Percentiles rank a stretch among this genome's conserved stretches.
phyloP scores from a whole-genome alignment of 495 filamentous ascomycete genomes.

The Trichoderma virens region DNA sequence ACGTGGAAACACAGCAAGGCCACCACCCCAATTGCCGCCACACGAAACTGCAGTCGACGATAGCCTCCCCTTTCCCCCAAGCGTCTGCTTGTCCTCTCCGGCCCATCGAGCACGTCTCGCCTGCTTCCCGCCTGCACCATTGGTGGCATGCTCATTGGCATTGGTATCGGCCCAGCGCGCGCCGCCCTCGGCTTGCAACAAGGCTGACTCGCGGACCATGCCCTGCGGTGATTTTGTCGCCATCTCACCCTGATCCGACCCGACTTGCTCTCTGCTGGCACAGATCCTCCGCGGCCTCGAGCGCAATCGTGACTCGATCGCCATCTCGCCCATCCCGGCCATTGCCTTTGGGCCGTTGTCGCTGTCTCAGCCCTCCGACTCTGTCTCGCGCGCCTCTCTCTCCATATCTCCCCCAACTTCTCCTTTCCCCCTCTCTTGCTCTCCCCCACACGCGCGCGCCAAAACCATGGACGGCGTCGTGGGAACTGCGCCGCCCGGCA shows the following conservation, averaged over 20 bases:
- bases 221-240: slow-evolving; percentile 8
- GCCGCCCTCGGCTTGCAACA: slow-evolving; percentile 4
- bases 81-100: neutral
- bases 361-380: too few species aligned
- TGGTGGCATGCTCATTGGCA: slow-evolving; percentile 7
- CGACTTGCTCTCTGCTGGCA: neutral
- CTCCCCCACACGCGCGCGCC: slow-evolving; percentile 21
- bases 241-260: neutral
- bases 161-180: neutral
- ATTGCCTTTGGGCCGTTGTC: neutral
- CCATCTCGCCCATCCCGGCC: slow-evolving; percentile 24
- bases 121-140: neutral
- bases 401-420: neutral
- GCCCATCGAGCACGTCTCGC: neutral
- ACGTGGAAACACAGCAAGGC: neutral
- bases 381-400: neutral
- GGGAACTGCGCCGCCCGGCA: slow-evolving; percentile 62
- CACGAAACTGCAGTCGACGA: slow-evolving; percentile 1
- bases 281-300: neutral
- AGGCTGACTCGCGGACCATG: slow-evolving; percentile 9
- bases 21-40: slow-evolving; percentile 2
- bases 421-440: slow-evolving; percentile 10
- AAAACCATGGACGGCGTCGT: slow-evolving; percentile 58
- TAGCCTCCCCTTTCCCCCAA: neutral
- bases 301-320: slow-evolving; percentile 14